Evolutionary conservation across 2,329 filamentous ascomycete species (phyloP).

Genomic region (Lachnellula hyalina): DNA sequence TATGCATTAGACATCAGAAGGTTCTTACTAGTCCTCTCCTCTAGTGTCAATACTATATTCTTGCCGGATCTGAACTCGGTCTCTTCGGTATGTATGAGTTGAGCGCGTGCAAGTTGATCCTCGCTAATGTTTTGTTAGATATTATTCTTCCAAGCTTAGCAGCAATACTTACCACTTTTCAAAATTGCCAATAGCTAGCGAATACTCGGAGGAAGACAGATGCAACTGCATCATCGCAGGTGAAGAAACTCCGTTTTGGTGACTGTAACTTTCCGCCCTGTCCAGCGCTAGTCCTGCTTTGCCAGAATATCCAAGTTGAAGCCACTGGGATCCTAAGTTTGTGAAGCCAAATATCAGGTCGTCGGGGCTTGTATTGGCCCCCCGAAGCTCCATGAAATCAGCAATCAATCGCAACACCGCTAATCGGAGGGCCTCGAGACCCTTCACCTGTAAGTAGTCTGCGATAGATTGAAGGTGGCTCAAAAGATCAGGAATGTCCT

Average conservation of each 20-base stretch:
- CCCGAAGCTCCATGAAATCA: slow-evolving; percentile 42
- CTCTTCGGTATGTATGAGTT: slow-evolving; percentile 23
- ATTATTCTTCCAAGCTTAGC: background rate
- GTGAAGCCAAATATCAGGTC: slow-evolving; percentile 35
- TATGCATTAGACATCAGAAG: slow-evolving; percentile 34
- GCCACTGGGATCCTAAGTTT: slow-evolving; percentile 48
- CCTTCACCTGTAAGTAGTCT: slow-evolving; percentile 53
- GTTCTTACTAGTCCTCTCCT: slow-evolving; percentile 23
- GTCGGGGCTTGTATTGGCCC: slow-evolving; percentile 35
- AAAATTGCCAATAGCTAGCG: slow-evolving; percentile 59
- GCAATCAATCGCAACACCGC: slow-evolving; percentile 44
- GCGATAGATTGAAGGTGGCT: slow-evolving; percentile 47
- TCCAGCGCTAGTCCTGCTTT: slow-evolving; percentile 53
- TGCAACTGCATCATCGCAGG: slow-evolving; percentile 53
- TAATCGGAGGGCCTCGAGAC: slow-evolving; percentile 45
- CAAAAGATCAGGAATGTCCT: slow-evolving; percentile 44
- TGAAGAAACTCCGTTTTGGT: slow-evolving; percentile 35
- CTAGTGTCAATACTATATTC: slow-evolving; percentile 12
- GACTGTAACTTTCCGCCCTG: slow-evolving; percentile 48
- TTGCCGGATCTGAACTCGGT: slow-evolving; percentile 15
- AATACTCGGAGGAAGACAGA: slow-evolving; percentile 69
- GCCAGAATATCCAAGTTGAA: slow-evolving; percentile 54
- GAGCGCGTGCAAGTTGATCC: slow-evolving; percentile 25
- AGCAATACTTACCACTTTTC: slow-evolving; percentile 49
- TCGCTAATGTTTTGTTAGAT: slow-evolving; percentile 18